A percentile compares a stretch with the other conserved stretches of the same genome.
These are phyloP conservation scores for Colletotrichum limetticola DNA, from an alignment of 2,329 filamentous ascomycete genomes.

Conservation along the genomic window DNA sequence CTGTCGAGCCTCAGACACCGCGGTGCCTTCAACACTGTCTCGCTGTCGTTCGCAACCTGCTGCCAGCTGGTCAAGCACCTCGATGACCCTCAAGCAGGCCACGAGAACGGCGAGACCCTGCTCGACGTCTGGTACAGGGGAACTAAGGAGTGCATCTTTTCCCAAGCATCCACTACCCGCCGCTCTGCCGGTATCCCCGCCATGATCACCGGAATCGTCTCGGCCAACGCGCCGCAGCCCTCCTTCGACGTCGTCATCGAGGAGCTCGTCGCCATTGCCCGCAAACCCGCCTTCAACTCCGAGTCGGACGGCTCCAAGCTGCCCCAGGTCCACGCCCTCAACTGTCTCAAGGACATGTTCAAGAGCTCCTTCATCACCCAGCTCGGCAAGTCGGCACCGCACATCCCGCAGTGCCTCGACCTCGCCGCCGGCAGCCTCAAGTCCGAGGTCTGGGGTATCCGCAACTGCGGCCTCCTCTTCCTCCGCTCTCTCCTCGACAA, in stretches of 20 bases:
- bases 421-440: constrained; percentile 84
- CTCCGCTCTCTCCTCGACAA: constrained; percentile 86
- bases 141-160: constrained; percentile 76
- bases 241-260: constrained; percentile 74
- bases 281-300: constrained; percentile 60
- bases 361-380: constrained; percentile 81
- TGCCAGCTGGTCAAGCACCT: constrained; percentile 73
- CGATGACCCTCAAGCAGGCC: constrained; percentile 36
- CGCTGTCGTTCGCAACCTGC: constrained; percentile 85
- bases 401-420: constrained; percentile 78
- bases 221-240: constrained; percentile 68
- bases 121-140: constrained; percentile 79
- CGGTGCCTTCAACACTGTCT: constrained; percentile 93
- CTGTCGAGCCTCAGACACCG: constrained; percentile 86
- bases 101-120: constrained; percentile 52
- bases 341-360: constrained; percentile 92
- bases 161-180: constrained; percentile 84
- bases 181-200: constrained; percentile 93
- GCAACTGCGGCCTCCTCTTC: constrained; percentile 91
- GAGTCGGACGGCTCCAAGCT: constrained; percentile 74
- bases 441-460: constrained; percentile 90
- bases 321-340: constrained; percentile 93
- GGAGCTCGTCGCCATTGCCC: constrained; percentile 70
- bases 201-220: constrained; percentile 83
- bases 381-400: constrained; percentile 77